These are phyloP conservation scores for Malus hybrid DNA, from an alignment of 331 rosid genomes.

Conservation along the genomic window DNA sequence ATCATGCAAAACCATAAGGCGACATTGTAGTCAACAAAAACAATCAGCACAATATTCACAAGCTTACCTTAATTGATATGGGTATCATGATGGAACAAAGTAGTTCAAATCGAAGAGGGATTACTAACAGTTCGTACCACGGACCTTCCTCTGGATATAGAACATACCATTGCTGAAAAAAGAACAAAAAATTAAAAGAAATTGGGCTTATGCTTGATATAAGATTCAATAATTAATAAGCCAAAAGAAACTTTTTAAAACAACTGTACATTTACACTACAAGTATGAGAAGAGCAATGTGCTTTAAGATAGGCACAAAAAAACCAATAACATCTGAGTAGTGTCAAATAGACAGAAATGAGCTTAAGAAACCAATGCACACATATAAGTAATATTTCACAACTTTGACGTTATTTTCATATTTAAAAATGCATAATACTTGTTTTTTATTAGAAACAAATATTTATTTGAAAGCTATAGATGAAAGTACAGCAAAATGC, in stretches of 20 bases:
- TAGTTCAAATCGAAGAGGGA: conserved; percentile 96
- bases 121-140: conserved; percentile 88
- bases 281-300: not conserved
- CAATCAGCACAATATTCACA: conserved; percentile 4
- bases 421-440: not conserved
- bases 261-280: not conserved
- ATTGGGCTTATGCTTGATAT: conserved; percentile 6
- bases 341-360: not conserved
- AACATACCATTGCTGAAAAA: conserved; percentile 84
- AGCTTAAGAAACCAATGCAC: not conserved
- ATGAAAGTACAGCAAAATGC: not conserved
- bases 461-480: not conserved
- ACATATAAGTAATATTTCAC: not conserved
- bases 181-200: not conserved
- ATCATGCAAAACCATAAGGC: not conserved
- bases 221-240: conserved; percentile 15
- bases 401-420: not conserved
- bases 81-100: conserved; percentile 99
- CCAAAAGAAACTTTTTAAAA: not conserved
- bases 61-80: conserved; percentile 90
- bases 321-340: not conserved
- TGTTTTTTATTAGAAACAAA: not conserved
- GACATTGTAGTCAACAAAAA: not conserved
- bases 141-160: conserved; percentile 82
- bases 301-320: not conserved